Base-by-base conservation (phyloP, 768 basidiomycete species). In the Leccinum sublutescens region DNA sequence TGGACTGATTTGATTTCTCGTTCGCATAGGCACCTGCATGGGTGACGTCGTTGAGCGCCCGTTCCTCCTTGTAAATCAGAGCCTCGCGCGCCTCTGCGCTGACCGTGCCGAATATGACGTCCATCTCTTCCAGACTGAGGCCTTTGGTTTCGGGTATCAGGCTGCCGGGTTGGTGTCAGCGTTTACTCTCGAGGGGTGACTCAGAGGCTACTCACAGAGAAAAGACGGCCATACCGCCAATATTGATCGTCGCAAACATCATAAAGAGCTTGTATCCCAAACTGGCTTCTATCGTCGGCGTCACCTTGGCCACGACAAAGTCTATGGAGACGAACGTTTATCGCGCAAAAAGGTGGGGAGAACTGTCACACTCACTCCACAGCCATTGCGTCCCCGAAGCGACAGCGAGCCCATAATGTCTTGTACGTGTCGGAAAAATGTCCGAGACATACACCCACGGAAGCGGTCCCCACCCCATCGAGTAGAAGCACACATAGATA, bases 401-500 rank as follows among this genome's bases (percentile, higher is more conserved):
- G 5, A 85, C 74, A 0, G 89, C 82, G 21, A 94, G 76, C 38
- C 93, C 93, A 65, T 88, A 92, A 65, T 91, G 88, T 57, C 92
- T 79, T 15, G 91, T 92, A 47, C 91, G 78, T 14, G 89, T 94
- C 7, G 89, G 88, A 82, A 94, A 94, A 64, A 95, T 92, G 70
- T 95, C 93, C 5, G 89, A 79, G 47, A 87, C 88, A 64, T 87
- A 88, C 21, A 89, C 82, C 77, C 75, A 81, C 15, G 81, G 88
- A 12, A 80, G 71, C n/a, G 85, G 85, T 19, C 91, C 92, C 86
- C 89, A 91, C 40, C 89, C 90, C 84, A 93, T 88, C 4, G 87
- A 89, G 73, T 93, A 94, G 73, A 93, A 93, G 70, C 86, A 87
- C 47, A 93, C 90, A 66, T 90, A 95, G 55, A 94, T 83, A 69